These are phyloP conservation scores for Tolypocladium guangdongense DNA, from an alignment of 2,329 filamentous ascomycete species.

Conservation along the genomic window DNA sequence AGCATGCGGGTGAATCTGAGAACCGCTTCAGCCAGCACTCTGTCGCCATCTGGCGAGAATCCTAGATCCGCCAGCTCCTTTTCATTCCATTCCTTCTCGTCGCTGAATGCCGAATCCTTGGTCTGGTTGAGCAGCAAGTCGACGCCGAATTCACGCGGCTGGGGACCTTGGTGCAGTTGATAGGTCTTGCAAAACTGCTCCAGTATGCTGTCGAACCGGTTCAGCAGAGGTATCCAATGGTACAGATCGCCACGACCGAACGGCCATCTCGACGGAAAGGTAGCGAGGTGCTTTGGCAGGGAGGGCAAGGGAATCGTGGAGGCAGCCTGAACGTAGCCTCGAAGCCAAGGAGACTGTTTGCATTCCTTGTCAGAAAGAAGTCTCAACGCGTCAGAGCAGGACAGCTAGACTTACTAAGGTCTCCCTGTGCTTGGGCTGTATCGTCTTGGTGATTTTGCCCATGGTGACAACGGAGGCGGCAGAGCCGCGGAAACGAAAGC, in stretches of 20 bases:
- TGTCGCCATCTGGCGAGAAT: slow-evolving; percentile 66
- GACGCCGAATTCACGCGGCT: slow-evolving; percentile 63
- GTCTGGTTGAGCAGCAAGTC: slow-evolving; percentile 51
- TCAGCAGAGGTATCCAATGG: slow-evolving; percentile 92
- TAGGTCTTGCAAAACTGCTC: slow-evolving; percentile 75
- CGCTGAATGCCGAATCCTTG: slow-evolving; percentile 38
- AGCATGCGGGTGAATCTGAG: slow-evolving; percentile 80
- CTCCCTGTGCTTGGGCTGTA: slow-evolving; percentile 57
- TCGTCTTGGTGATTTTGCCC: slow-evolving; percentile 58
- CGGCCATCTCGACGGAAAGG: slow-evolving; percentile 84
- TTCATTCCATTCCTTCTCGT: slow-evolving; percentile 32
- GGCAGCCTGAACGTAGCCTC: slow-evolving; percentile 65
- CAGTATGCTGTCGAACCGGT: slow-evolving; percentile 84
- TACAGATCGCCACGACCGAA: slow-evolving; percentile 93
- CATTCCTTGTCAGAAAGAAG: neutral
- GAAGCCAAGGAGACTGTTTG: slow-evolving; percentile 72
- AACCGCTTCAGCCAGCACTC: slow-evolving; percentile 66
- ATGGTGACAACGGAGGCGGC: slow-evolving; percentile 49
- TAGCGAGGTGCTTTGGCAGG: slow-evolving; percentile 64
- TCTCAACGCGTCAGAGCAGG: neutral
- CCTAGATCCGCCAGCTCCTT: slow-evolving; percentile 45
- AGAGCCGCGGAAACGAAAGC: slow-evolving; percentile 38
- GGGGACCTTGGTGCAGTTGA: slow-evolving; percentile 67
- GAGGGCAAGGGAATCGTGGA: slow-evolving; percentile 60
- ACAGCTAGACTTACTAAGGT: slow-evolving; percentile 41